Percentiles rank a stretch among this genome's conserved stretches.
These are phyloP conservation scores for Pyrenophora teres DNA, from an alignment of 2,329 filamentous ascomycete species.

Conservation along the genomic window DNA sequence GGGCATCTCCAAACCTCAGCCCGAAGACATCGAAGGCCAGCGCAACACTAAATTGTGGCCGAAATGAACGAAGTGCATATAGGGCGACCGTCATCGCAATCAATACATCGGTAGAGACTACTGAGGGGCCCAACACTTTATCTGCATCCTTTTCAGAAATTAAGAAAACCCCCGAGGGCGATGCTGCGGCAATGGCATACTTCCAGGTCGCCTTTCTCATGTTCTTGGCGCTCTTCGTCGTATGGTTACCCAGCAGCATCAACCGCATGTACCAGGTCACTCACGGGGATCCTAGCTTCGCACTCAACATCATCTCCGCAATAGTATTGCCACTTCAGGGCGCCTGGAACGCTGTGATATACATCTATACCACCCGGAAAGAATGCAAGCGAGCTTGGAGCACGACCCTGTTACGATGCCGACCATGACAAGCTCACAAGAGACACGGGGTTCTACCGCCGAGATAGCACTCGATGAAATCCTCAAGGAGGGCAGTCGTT, in stretches of 20 bases:
- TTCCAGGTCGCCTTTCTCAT: constrained; percentile 73
- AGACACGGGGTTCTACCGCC: constrained; percentile 7
- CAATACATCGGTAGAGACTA: neutral
- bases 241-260: constrained; percentile 70
- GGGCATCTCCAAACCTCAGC: neutral
- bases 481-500: constrained; percentile 8
- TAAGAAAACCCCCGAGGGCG: constrained; percentile 33
- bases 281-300: constrained; percentile 56
- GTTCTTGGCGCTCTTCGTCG: constrained; percentile 72
- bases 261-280: constrained; percentile 76
- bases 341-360: constrained; percentile 83
- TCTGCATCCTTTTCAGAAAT: neutral
- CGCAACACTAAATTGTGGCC: neutral
- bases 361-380: constrained; percentile 53
- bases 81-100: constrained; percentile 15
- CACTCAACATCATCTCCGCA: constrained; percentile 71
- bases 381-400: constrained; percentile 32
- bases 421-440: constrained; percentile 10
- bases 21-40: constrained; percentile 9
- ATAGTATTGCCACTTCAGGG: constrained; percentile 81
- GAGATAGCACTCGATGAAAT: constrained; percentile 15
- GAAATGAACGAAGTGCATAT: constrained; percentile 6
- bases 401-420: constrained; percentile 5
- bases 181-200: constrained; percentile 67
- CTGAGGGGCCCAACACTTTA: neutral